These are phyloP conservation scores for Colletotrichum zoysiae DNA, from an alignment of 2,329 filamentous ascomycete genomes.

Conservation along the genomic window DNA sequence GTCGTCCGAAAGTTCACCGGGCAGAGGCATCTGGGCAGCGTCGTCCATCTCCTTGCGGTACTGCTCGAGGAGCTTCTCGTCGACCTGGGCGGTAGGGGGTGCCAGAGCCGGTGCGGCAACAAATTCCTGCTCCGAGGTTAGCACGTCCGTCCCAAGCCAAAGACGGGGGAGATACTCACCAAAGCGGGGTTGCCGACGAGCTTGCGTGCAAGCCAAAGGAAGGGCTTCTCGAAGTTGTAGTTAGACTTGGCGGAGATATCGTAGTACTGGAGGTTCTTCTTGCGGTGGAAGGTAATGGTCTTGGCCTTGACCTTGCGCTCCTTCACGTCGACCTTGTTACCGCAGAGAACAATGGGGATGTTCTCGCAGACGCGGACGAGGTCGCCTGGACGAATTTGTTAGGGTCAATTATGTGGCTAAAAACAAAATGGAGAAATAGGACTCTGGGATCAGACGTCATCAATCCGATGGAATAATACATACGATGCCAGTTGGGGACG, in stretches of 20 bases:
- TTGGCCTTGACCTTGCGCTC: slow-evolving; percentile 99
- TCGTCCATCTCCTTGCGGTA: slow-evolving; percentile 91
- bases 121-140: slow-evolving; percentile 78
- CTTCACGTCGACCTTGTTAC: slow-evolving; percentile 99
- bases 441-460: not conserved
- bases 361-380: slow-evolving; percentile 99
- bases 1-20: slow-evolving; percentile 90
- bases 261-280: slow-evolving; percentile 99
- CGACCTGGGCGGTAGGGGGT: slow-evolving; percentile 91
- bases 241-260: slow-evolving; percentile 99
- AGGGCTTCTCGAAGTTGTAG: slow-evolving; percentile 99
- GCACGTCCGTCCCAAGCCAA: slow-evolving; percentile 30
- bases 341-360: slow-evolving; percentile 97
- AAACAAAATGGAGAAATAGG: too few species aligned
- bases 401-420: slow-evolving; percentile 1
- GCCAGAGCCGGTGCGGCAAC: slow-evolving; percentile 95
- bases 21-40: slow-evolving; percentile 86
- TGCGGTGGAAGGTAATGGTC: slow-evolving; percentile 99
- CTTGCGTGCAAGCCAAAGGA: slow-evolving; percentile 99
- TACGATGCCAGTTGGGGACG: slow-evolving; percentile 99
- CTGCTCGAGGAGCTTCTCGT: slow-evolving; percentile 82
- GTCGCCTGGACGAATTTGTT: slow-evolving; percentile 74
- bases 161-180: slow-evolving; percentile 65
- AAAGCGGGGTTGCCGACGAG: slow-evolving; percentile 92
- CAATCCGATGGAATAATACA: slow-evolving; percentile 55